Base-by-base conservation (phyloP, 306 rosid genomes). In the Castanea sativa region DNA sequence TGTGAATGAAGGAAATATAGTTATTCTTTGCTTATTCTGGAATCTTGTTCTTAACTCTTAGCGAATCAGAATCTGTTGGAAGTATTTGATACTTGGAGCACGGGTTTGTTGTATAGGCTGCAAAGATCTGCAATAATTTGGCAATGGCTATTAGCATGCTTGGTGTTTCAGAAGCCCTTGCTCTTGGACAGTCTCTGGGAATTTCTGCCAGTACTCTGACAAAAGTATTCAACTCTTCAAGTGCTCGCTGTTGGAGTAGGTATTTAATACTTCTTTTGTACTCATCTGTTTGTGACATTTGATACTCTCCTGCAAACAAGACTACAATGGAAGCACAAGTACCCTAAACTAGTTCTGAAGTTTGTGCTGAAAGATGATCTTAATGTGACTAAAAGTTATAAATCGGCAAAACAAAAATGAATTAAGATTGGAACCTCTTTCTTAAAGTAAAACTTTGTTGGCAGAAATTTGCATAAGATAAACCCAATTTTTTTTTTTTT, bases 181-280 rank as follows among this genome's bases (percentile, higher is more conserved):
- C 96, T 77, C 87, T 95, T 49, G 99, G 98, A 43, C 99, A 95
- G 81, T 91, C 93, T 55, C 83, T 95, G 1, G 97, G 99, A 74
- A 93, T 95, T 80, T 8, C 93, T 63, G 90, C 98, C 30, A 81
- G 80, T 71, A 92, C 94, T 82, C 87, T 95, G 81, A 87, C 99
- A 29, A 78, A 86, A 73, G 93, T 95, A 45, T 93, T 95, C 79
- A 95, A 91, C 84, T 90, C 97, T 75, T 95, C 99, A 18, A 95
- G 96, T 52, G 97, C 97, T 85, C 92, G 97, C 61, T 91, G 97
- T 88, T 95, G 99, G 99, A 92, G 99, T 87, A 95, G 99, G 99
- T 94, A 88, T 21, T 77, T 68, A 2, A 11, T n/a, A 30, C 79
- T 58, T 71, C 75, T 76, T 21, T 60, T 67, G 63, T 67, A 67